phyloP scores from a whole-genome alignment of 495 filamentous ascomycete genomes.

The Aspergillus sclerotioniger region DNA sequence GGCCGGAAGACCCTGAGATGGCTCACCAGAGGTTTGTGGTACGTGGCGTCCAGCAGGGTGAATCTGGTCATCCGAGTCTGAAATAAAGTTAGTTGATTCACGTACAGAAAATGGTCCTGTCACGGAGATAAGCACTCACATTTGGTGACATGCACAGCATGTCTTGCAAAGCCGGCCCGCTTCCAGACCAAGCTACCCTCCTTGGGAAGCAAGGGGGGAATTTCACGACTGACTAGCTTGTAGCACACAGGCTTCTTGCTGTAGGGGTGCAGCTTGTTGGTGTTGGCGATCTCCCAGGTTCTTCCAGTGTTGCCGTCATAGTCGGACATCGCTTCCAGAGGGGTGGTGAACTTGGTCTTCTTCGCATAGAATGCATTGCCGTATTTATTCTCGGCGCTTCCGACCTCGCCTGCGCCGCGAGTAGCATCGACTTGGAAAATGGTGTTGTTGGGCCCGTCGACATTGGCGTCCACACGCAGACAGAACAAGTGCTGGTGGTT shows the following conservation, averaged over 20 bases:
- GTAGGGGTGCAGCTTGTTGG: slow-evolving; percentile 78
- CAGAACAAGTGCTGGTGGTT: slow-evolving; percentile 98
- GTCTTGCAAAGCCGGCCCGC: slow-evolving; percentile 84
- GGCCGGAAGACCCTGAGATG: slow-evolving; percentile 70
- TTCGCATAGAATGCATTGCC: slow-evolving; percentile 95
- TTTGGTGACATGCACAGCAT: slow-evolving; percentile 89
- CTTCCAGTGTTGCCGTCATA: slow-evolving; percentile 77
- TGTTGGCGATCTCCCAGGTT: slow-evolving; percentile 91
- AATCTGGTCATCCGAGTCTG: slow-evolving; percentile 81
- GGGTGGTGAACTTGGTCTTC: slow-evolving; percentile 76
- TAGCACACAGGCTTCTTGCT: slow-evolving; percentile 86
- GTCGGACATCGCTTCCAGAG: slow-evolving; percentile 70
- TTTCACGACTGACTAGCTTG: slow-evolving; percentile 87
- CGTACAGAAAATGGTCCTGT: background rate
- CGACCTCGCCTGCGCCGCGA: slow-evolving; percentile 64
- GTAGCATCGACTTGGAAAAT: slow-evolving; percentile 79
- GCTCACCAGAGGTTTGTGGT: slow-evolving; percentile 86
- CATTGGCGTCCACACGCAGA: slow-evolving; percentile 82
- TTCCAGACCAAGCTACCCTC: slow-evolving; percentile 88
- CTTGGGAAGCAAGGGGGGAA: slow-evolving; percentile 77
- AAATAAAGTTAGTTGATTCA: background rate
- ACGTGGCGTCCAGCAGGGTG: slow-evolving; percentile 93
- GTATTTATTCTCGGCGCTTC: slow-evolving; percentile 79
- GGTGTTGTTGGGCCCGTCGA: slow-evolving; percentile 85
- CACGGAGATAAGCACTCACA: slow-evolving; percentile 55